Percentiles rank a stretch among this genome's conserved stretches.
Evolutionary conservation across 495 filamentous ascomycete species (phyloP).

Genomic region (Penicilliopsis zonata): DNA sequence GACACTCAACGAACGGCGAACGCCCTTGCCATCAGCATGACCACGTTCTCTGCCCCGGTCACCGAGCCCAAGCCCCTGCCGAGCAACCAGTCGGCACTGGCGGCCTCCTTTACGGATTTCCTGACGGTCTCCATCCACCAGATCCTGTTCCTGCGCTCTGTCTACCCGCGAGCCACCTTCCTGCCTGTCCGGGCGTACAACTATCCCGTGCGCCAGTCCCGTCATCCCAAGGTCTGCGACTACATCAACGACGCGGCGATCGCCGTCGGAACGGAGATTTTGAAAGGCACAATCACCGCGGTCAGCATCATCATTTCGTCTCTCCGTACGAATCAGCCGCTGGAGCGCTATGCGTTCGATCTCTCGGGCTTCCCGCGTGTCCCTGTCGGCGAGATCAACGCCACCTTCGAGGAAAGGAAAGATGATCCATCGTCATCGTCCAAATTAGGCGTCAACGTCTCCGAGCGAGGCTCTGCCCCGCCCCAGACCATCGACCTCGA

Average conservation of each 20-base stretch:
- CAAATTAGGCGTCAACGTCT: slow-evolving; percentile 23
- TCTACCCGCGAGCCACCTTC: slow-evolving; percentile 78
- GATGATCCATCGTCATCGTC: slow-evolving; percentile 35
- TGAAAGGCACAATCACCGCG: slow-evolving; percentile 54
- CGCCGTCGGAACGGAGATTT: slow-evolving; percentile 62
- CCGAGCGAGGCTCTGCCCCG: slow-evolving; percentile 19
- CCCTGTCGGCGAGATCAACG: slow-evolving; percentile 35
- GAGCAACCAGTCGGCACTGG: slow-evolving; percentile 33
- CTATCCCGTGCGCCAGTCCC: slow-evolving; percentile 75
- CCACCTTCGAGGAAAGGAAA: slow-evolving; percentile 38
- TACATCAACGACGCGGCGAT: slow-evolving; percentile 81
- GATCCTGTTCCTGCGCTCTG: slow-evolving; percentile 72
- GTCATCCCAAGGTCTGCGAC: slow-evolving; percentile 81
- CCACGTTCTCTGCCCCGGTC: slow-evolving; percentile 32
- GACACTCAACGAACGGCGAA: too few relatives aligned
- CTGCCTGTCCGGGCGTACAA: slow-evolving; percentile 76
- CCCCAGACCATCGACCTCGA: slow-evolving; percentile 47
- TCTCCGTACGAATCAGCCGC: slow-evolving; percentile 34
- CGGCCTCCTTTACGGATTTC: slow-evolving; percentile 51
- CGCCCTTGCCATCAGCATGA: slow-evolving; percentile 32
- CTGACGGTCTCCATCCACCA: slow-evolving; percentile 85
- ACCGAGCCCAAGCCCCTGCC: slow-evolving; percentile 31
- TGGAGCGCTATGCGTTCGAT: slow-evolving; percentile 86
- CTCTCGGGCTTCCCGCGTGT: slow-evolving; percentile 61
- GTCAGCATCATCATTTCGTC: slow-evolving; percentile 69